Conservation (phyloP, 1,284 basidiomycete genomes). For the Exobasidium rhododendri region DNA sequence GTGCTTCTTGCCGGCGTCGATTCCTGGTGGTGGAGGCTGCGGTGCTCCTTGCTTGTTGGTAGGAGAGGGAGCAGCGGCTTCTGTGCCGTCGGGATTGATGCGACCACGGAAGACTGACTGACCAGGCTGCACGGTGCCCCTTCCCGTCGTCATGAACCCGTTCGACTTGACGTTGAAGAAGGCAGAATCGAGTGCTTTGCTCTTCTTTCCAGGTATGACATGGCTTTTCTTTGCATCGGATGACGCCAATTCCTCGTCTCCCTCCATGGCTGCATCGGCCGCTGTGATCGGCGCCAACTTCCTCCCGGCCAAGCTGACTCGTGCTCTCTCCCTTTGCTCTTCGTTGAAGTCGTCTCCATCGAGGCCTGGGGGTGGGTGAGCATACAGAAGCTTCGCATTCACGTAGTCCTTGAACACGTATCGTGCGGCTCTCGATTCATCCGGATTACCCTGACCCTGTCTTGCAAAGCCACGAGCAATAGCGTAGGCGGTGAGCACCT, state of each 20-base stretch:
- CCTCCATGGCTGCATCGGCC: neutral
- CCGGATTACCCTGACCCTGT: constrained; percentile 92
- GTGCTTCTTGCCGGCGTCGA: constrained; percentile 69
- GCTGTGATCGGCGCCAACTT: constrained; percentile 21
- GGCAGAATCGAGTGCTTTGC: constrained; percentile 67
- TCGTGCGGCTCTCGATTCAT: constrained; percentile 88
- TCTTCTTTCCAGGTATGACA: constrained; percentile 22
- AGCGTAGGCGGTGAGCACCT: constrained; percentile 82
- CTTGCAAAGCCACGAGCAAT: constrained; percentile 77
- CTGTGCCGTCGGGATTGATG: constrained; percentile 35
- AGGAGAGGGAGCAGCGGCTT: constrained; percentile 41
- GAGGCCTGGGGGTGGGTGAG: constrained; percentile 70
- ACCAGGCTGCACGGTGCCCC: neutral
- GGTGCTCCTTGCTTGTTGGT: constrained; percentile 57
- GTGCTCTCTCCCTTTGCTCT: constrained; percentile 66
- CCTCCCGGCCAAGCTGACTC: constrained; percentile 56
- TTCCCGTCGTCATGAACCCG: neutral
- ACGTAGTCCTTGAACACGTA: constrained; percentile 97
- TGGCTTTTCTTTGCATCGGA: neutral
- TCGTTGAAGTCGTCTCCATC: constrained; percentile 74
- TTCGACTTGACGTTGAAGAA: constrained; percentile 66
- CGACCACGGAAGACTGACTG: constrained; percentile 23
- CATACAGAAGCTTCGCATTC: constrained; percentile 85
- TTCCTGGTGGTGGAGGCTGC: constrained; percentile 25
- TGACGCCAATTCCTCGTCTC: constrained; percentile 14